phyloP scores from a whole-genome alignment of 2,329 filamentous ascomycete genomes.

The Nemania serpens region DNA sequence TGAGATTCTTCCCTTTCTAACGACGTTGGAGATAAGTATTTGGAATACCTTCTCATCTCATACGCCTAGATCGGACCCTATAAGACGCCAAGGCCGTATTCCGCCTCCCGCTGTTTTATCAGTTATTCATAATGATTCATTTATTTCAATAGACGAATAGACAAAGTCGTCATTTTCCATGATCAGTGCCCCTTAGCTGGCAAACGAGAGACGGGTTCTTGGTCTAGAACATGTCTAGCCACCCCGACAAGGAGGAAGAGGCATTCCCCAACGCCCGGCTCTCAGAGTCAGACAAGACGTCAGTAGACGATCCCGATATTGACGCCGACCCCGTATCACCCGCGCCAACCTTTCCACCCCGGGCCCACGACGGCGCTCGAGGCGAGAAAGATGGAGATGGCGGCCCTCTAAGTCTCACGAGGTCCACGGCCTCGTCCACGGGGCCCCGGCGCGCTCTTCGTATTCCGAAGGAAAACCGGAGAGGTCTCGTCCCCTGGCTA shows the following conservation, averaged over 20 bases:
- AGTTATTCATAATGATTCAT: background rate
- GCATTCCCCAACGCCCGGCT: conserved; percentile 1
- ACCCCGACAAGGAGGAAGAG: conserved; percentile 19
- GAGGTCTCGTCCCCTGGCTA: conserved; percentile 74
- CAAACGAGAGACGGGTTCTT: background rate
- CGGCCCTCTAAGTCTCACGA: conserved; percentile 3
- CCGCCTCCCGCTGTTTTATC: too few relatives aligned
- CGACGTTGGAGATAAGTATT: too few relatives aligned
- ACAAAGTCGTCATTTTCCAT: background rate
- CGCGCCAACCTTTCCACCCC: conserved; percentile 14
- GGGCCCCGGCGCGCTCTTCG: conserved; percentile 22
- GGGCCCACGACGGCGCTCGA: conserved; percentile 16
- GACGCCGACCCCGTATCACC: conserved; percentile 13
- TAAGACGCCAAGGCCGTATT: too few relatives aligned
- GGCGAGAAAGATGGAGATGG: conserved; percentile 30
- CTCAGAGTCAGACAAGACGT: conserved; percentile 13
- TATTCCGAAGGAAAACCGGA: conserved; percentile 47
- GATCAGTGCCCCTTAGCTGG: too few relatives aligned
- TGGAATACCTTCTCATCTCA: background rate
- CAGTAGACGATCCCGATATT: background rate
- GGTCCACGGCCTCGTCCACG: conserved; percentile 26
- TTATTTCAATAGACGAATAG: background rate
- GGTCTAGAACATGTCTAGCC: conserved; percentile 14
- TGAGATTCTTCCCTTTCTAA: too few relatives aligned
- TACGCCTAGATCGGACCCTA: too few relatives aligned